These are phyloP conservation scores for Poa pratensis DNA, from an alignment of 176 grass and related monocot genomes.

Conservation along the genomic window DNA sequence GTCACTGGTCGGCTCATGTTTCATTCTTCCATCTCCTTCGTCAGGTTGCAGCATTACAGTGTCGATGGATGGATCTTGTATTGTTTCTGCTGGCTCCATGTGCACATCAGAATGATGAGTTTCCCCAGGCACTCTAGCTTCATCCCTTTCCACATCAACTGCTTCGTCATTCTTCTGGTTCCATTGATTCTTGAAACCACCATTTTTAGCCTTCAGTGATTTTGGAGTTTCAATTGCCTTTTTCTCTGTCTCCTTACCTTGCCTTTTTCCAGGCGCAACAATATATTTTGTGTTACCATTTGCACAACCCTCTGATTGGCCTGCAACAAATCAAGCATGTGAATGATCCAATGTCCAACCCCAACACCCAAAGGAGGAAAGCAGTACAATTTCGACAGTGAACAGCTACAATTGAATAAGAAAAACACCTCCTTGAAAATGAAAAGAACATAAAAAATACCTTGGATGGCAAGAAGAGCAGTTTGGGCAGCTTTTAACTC, in stretches of 20 bases:
- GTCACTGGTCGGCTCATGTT: conserved; percentile 5
- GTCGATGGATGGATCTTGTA: neutral
- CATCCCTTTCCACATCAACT: conserved; percentile 44
- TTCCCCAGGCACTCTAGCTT: conserved; percentile 39
- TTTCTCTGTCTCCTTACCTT: conserved; percentile 55
- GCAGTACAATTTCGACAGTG: neutral
- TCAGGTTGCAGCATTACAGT: conserved; percentile 4
- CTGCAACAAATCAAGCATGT: conserved; percentile 51
- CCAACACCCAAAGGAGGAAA: neutral
- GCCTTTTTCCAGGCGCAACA: conserved; percentile 74
- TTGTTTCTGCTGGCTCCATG: conserved; percentile 18
- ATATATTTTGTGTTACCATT: conserved; percentile 64
- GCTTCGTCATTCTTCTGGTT: conserved; percentile 52
- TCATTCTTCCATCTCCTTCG: conserved; percentile 15
- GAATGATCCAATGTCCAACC: conserved; percentile 26
- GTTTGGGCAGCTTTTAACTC: conserved; percentile 89
- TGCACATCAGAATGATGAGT: conserved; percentile 32
- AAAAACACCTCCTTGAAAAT: conserved; percentile 26
- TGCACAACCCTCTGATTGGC: conserved; percentile 48
- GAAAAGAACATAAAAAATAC: conserved; percentile 31
- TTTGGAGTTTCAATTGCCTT: neutral
- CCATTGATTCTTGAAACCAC: conserved; percentile 73
- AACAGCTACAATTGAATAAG: neutral
- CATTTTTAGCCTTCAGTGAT: conserved; percentile 64
- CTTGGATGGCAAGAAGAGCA: conserved; percentile 92